phyloP scores from a whole-genome alignment of 805 yeast species.

The Wickerhamomyces rabaulensis region DNA sequence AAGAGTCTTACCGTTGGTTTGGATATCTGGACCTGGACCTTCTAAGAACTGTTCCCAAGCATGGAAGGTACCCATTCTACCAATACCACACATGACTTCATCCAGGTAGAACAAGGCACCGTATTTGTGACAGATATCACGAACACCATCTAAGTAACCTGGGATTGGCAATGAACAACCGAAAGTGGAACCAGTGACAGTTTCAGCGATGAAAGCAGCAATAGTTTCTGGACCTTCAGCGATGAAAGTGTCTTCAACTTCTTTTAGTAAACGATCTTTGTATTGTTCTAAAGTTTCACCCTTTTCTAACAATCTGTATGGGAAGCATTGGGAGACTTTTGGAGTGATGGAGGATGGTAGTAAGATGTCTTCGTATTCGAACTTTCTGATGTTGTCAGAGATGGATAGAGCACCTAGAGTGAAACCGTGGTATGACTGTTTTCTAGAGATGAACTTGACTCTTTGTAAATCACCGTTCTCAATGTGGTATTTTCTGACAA shows the following conservation, averaged over 20 bases:
- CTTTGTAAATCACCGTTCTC: slow-evolving; percentile 39
- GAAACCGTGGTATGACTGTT: slow-evolving; percentile 45
- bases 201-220: slow-evolving; percentile 39
- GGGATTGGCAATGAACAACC: slow-evolving; percentile 38
- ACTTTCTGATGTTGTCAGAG: slow-evolving; percentile 34
- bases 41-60: slow-evolving; percentile 38
- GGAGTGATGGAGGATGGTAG: slow-evolving; percentile 22
- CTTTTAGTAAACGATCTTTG: slow-evolving; percentile 32
- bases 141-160: slow-evolving; percentile 41
- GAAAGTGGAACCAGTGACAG: slow-evolving; percentile 42
- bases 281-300: slow-evolving; percentile 36
- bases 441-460: slow-evolving; percentile 38
- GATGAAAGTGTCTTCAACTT: slow-evolving; percentile 37
- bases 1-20: slow-evolving; percentile 43
- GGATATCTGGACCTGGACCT: slow-evolving; percentile 42
- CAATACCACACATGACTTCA: slow-evolving; percentile 54
- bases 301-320: slow-evolving; percentile 23
- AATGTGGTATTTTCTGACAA: slow-evolving; percentile 42
- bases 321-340: slow-evolving; percentile 24
- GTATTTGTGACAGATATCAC: slow-evolving; percentile 44
- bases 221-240: slow-evolving; percentile 39
- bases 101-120: slow-evolving; percentile 45
- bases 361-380: slow-evolving; percentile 27
- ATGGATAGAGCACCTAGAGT: slow-evolving; percentile 41
- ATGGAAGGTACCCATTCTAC: slow-evolving; percentile 43